Base-by-base conservation (phyloP, 805 yeast genomes). In the Lipomyces yamanashiensis region DNA sequence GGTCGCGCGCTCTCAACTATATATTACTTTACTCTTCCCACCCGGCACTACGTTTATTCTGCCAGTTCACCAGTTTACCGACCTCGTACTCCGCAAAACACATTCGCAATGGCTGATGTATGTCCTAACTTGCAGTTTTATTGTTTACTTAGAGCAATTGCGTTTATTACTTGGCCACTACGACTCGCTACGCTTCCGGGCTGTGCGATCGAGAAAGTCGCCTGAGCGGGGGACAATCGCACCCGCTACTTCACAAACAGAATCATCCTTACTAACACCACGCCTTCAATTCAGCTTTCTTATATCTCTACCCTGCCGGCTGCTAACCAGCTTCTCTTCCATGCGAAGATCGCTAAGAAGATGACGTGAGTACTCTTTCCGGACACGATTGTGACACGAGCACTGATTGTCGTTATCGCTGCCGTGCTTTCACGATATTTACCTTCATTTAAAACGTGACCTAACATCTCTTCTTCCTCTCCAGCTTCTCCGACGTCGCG, bases 281-380 rank as follows among this genome's bases (percentile, higher is more conserved):
- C 17, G 7, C 23, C 15, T 49, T 28, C n/a, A 13, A 23, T 17
- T 15, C 23, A 66, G 69, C 69, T 66, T 51, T 52, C 63, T 13
- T 66, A 59, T 61, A 54, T 66, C 21, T 59, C 69, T 51, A 47
- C 62, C 39, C 68, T 66, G 15, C 65, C 69, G 13, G 40, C 69
- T 36, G 63, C 68, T 41, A 54, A 59, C 66, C 69, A 64, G 68
- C 58, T 63, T 48, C 68, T 66, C 58, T 66, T 66, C 62, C 59
- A 64, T 13, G 69, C 69, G 48, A 66, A 66, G 66, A 66, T 64
- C 55, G 62, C 64, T 10, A 66, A 66, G 62, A 61, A 61, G 60
- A 23, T 56, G 54, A 66, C 58, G 69, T 66, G 43, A n/a, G 66
- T 50, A 10, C 15, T 10, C 36, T 23, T 15, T 2, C 15, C 33